Evolutionary conservation across 192 early-diverging fungal species (phyloP), one percentile per base, ranked within the genome.

Genomic region (Dissophora ornata): DNA sequence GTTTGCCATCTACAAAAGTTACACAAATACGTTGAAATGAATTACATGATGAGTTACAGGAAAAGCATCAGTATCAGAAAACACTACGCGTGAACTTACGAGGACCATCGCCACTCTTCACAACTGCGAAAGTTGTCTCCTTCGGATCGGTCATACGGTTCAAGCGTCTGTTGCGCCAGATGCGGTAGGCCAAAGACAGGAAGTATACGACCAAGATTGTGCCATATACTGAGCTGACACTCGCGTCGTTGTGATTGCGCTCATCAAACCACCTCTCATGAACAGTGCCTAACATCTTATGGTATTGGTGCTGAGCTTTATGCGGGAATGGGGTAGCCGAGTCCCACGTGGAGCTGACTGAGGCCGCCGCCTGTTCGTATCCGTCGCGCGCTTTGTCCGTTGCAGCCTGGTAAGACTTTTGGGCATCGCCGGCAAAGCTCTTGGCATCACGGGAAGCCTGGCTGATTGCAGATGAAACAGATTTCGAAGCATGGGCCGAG

Each of bases 351-450:
- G 73, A 67, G n/a, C 47, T 62, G 46, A 36, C 54, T 16, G 73
- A 62, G 18, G 65, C 59, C 1, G 73, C 49, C 26, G 65, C 73
- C 11, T 77, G 50, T 24, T 77, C 73, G 30, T 77, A 77, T 1
- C 26, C 58, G 1, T 45, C 22, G 15, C 64, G 71, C 15, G 50
- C 58, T 18, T 77, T 60, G 44, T 66, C 64, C 7, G 71, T 49
- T 4, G 57, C 71, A 48, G 48, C 33, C 15, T 61, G 56, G 57
- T 66, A 74, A 1, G 50, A 30, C 15, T 42, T 44, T 32, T 66
- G 45, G 8, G 63, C 71, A 29, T 74, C 57, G 9, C 55, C 48
- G 9, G 36, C 57, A 28, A 61, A 5, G 21, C 24, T 55, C 46
- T 75, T 75, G 49, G 71, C 63, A 41, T 77, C 73, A 18, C 44